Evolutionary conservation across 345 rosid species (phyloP).

Genomic region (Clarkia xantiana): DNA sequence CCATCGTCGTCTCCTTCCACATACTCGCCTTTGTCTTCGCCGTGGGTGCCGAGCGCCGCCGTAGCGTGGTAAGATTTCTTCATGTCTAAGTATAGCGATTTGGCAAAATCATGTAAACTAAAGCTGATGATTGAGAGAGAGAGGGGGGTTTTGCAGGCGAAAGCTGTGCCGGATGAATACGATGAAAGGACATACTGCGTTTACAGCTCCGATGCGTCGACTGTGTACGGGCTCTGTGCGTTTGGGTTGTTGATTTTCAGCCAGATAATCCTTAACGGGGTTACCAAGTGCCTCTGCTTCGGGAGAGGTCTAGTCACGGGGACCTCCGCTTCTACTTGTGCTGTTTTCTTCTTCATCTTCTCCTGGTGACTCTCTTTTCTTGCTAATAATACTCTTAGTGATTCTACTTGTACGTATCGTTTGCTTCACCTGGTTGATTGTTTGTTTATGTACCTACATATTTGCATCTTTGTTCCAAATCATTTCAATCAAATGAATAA

Average conservation of each 20-base stretch:
- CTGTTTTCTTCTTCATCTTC: slow-evolving; percentile 65
- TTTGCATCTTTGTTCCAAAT: too few relatives aligned
- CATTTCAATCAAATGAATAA: too few relatives aligned
- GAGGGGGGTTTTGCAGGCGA: slow-evolving; percentile 29
- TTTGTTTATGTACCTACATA: too few relatives aligned
- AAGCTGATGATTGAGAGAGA: background rate
- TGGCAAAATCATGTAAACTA: too few relatives aligned
- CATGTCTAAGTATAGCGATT: slow-evolving; percentile 1
- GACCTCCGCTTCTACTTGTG: slow-evolving; percentile 37
- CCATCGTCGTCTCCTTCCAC: slow-evolving; percentile 46
- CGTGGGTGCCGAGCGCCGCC: slow-evolving; percentile 93
- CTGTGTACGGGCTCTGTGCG: slow-evolving; percentile 72
- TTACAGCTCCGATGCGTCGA: slow-evolving; percentile 66
- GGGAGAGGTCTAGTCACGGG: slow-evolving; percentile 70
- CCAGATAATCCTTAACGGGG: slow-evolving; percentile 56
- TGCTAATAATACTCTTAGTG: background rate
- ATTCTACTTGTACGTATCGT: background rate
- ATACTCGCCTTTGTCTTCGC: slow-evolving; percentile 88
- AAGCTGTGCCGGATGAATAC: slow-evolving; percentile 51
- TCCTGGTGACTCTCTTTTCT: slow-evolving; percentile 45
- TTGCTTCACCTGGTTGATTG: too few relatives aligned
- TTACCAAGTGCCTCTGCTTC: slow-evolving; percentile 76
- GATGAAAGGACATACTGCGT: slow-evolving; percentile 61
- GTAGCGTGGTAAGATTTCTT: slow-evolving; percentile 45
- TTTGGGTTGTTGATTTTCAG: slow-evolving; percentile 62